Percentiles rank a stretch among this genome's conserved stretches.
Conservation (phyloP, 169 alveolate species). For the Eimeria tenella region DNA sequence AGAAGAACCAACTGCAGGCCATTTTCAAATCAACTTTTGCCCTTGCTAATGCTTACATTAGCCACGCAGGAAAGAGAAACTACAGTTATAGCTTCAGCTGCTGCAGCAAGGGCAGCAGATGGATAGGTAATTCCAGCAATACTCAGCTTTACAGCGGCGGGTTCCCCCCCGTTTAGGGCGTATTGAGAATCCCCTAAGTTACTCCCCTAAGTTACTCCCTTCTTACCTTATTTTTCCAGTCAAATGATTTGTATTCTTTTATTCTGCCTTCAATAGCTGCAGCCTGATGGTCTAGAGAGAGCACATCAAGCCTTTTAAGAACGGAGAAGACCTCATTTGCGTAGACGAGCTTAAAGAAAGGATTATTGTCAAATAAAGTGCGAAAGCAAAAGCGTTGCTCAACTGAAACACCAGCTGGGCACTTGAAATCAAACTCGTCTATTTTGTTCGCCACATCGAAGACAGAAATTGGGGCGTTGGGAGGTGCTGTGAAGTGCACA, state of each 20-base stretch:
- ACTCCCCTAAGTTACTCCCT: neutral
- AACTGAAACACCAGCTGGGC: constrained; percentile 2
- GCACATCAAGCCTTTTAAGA: neutral
- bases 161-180: no score
- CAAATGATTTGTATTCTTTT: neutral
- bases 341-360: constrained; percentile 77
- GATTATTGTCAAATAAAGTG: constrained; percentile 68
- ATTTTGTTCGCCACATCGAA: constrained; percentile 31
- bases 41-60: no score
- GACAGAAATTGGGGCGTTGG: neutral
- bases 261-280: neutral
- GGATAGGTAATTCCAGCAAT: no score
- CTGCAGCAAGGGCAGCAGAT: no score
- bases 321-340: constrained; percentile 71
- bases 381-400: constrained; percentile 77
- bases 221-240: constrained; percentile 57
- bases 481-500: neutral
- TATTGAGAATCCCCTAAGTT: no score
- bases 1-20: no score
- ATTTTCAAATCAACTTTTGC: no score
- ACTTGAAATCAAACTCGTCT: constrained; percentile 3
- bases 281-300: neutral
- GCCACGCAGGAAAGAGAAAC: no score
- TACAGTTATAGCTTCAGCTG: no score
- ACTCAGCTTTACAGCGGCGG: no score